These are phyloP conservation scores for Neurospora africana DNA, from an alignment of 495 filamentous ascomycete species.

Conservation along the genomic window DNA sequence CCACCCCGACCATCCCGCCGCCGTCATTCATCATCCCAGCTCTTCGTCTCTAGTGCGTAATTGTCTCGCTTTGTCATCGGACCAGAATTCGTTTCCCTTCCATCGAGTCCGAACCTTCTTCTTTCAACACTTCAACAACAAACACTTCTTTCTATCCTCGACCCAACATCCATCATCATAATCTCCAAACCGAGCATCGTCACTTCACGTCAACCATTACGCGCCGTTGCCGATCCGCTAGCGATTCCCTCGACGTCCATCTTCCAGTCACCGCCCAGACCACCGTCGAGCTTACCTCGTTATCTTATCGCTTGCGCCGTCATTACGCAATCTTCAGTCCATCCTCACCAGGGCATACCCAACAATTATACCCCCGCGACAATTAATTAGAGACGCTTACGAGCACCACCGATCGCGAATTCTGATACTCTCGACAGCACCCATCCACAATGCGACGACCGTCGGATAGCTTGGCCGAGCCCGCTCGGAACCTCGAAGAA, in stretches of 20 bases:
- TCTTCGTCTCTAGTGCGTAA: neutral
- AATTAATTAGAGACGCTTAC: neutral
- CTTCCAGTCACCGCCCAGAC: neutral
- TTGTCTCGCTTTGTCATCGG: neutral
- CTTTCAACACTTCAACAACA: neutral
- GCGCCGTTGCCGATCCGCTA: neutral
- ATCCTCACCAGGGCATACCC: neutral
- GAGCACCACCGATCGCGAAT: neutral
- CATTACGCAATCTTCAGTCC: neutral
- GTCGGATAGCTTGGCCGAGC: slow-evolving; percentile 34
- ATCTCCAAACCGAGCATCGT: neutral
- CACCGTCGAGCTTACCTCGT: neutral
- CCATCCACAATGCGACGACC: slow-evolving; percentile 28
- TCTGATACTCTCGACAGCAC: neutral
- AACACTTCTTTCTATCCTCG: neutral
- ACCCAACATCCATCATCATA: neutral
- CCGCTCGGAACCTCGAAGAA: slow-evolving; percentile 35
- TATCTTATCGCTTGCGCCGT: neutral
- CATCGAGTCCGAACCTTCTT: neutral
- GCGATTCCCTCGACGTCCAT: neutral
- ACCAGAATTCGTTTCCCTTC: neutral
- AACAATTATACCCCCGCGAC: neutral
- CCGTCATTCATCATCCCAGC: neutral
- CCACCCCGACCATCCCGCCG: neutral
- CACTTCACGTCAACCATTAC: neutral